Conservation (phyloP, 2,329 filamentous ascomycete species). For the Penicillium olsonii region DNA sequence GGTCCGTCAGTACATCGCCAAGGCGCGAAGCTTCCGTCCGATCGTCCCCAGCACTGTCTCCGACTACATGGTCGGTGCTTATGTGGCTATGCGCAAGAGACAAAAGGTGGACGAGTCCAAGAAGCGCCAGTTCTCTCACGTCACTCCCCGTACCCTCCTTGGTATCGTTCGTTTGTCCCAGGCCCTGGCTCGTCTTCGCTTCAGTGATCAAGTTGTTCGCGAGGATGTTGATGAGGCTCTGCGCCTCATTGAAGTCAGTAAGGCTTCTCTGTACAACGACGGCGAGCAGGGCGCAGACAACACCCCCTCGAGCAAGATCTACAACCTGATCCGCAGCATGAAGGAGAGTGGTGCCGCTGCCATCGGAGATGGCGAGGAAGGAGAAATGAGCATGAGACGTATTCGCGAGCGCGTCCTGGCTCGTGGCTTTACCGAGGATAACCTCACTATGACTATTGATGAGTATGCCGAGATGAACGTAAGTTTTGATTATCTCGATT, state of each 20-base stretch:
- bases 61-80: constrained; percentile 96
- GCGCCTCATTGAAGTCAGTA: constrained; percentile 87
- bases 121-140: constrained; percentile 92
- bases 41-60: constrained; percentile 81
- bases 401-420: constrained; percentile 90
- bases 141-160: constrained; percentile 87
- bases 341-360: constrained; percentile 79
- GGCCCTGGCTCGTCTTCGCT: constrained; percentile 87
- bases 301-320: constrained; percentile 86
- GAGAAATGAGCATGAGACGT: constrained; percentile 82
- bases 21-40: constrained; percentile 85
- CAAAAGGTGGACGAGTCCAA: constrained; percentile 88
- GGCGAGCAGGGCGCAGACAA: constrained; percentile 64
- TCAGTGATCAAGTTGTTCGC: constrained; percentile 78
- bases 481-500: constrained; percentile 52
- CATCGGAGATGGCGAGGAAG: constrained; percentile 70
- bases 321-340: constrained; percentile 87
- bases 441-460: constrained; percentile 81
- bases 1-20: constrained; percentile 93
- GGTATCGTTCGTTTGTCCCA: constrained; percentile 92
- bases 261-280: constrained; percentile 82
- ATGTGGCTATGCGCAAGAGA: constrained; percentile 89
- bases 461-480: constrained; percentile 89
- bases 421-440: constrained; percentile 94
- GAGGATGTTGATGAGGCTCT: constrained; percentile 97